A percentile compares a stretch with the other conserved stretches of the same genome.
phyloP scores from a whole-genome alignment of 2,329 filamentous ascomycete genomes.

The Fusarium nisikadoi region DNA sequence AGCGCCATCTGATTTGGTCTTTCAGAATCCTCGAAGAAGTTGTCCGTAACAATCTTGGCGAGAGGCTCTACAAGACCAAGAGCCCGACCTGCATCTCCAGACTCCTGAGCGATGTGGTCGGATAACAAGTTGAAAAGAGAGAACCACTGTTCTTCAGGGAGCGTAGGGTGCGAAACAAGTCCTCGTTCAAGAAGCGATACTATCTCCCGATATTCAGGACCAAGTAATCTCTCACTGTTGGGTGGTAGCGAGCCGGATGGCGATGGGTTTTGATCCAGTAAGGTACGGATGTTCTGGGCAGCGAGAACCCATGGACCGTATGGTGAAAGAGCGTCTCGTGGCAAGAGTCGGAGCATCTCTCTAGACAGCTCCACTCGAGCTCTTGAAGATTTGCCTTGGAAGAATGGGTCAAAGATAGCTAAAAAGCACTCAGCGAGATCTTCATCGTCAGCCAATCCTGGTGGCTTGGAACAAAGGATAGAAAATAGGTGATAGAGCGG shows the following conservation, averaged over 20 bases:
- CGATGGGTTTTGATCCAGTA: slow-evolving; percentile 50
- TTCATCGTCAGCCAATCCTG: slow-evolving; percentile 60
- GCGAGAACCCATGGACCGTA: slow-evolving; percentile 64
- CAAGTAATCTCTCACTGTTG: slow-evolving; percentile 59
- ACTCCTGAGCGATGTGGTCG: slow-evolving; percentile 67
- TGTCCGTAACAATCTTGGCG: slow-evolving; percentile 64
- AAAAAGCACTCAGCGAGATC: slow-evolving; percentile 59
- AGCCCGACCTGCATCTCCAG: slow-evolving; percentile 74
- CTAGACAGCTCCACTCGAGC: slow-evolving; percentile 58
- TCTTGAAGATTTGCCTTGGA: slow-evolving; percentile 59
- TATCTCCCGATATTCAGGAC: slow-evolving; percentile 76
- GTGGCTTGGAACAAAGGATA: slow-evolving; percentile 64
- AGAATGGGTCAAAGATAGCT: slow-evolving; percentile 68
- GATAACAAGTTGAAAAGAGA: slow-evolving; percentile 68
- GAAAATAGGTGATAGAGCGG: slow-evolving; percentile 74
- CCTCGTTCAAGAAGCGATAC: slow-evolving; percentile 75
- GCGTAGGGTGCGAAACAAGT: slow-evolving; percentile 59
- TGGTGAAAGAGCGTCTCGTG: slow-evolving; percentile 56
- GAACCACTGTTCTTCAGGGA: slow-evolving; percentile 61
- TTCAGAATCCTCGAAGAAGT: slow-evolving; percentile 23
- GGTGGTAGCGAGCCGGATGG: slow-evolving; percentile 36
- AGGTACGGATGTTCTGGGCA: slow-evolving; percentile 57
- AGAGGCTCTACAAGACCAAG: slow-evolving; percentile 77
- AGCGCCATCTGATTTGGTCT: slow-evolving; percentile 44
- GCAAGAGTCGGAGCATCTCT: slow-evolving; percentile 63